Percentiles rank a stretch among this genome's conserved stretches.
Conservation (phyloP, 2,329 filamentous ascomycete species). For the Rhynchosporium graminicola region DNA sequence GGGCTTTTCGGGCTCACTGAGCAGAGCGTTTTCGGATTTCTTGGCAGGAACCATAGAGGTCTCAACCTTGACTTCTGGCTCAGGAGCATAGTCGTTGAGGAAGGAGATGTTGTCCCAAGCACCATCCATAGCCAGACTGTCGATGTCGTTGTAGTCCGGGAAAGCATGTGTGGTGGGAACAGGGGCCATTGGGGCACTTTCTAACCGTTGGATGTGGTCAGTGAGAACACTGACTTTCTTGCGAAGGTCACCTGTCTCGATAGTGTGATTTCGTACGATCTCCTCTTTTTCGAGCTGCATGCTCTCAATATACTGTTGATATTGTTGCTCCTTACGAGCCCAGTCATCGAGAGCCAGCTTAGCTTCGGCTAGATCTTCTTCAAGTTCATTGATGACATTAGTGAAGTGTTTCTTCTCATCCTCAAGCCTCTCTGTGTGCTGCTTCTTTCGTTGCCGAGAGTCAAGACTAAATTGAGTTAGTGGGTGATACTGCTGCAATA, state of each 20-base stretch:
- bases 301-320: conserved; percentile 72
- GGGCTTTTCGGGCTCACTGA: conserved; percentile 59
- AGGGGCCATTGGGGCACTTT: conserved; percentile 56
- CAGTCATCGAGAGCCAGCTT: conserved; percentile 71
- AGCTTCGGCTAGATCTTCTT: conserved; percentile 72
- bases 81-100: conserved; percentile 69
- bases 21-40: conserved; percentile 51
- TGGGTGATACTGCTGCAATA: conserved; percentile 27
- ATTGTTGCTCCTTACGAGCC: conserved; percentile 71
- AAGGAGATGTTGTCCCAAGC: conserved; percentile 83
- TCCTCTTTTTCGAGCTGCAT: conserved; percentile 88
- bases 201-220: conserved; percentile 70
- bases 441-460: conserved; percentile 96
- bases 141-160: conserved; percentile 77
- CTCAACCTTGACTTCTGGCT: conserved; percentile 62
- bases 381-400: conserved; percentile 72
- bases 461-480: conserved; percentile 66
- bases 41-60: conserved; percentile 52
- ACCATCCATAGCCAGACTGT: conserved; percentile 77
- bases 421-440: conserved; percentile 94
- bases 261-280: conserved; percentile 82
- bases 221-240: conserved; percentile 87
- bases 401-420: conserved; percentile 94
- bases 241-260: conserved; percentile 86
- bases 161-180: conserved; percentile 62